Evolutionary conservation across 139 green algal genomes (phyloP), one percentile per base, ranked within the genome.

Genomic region (Protoeuglena noctilucae): DNA sequence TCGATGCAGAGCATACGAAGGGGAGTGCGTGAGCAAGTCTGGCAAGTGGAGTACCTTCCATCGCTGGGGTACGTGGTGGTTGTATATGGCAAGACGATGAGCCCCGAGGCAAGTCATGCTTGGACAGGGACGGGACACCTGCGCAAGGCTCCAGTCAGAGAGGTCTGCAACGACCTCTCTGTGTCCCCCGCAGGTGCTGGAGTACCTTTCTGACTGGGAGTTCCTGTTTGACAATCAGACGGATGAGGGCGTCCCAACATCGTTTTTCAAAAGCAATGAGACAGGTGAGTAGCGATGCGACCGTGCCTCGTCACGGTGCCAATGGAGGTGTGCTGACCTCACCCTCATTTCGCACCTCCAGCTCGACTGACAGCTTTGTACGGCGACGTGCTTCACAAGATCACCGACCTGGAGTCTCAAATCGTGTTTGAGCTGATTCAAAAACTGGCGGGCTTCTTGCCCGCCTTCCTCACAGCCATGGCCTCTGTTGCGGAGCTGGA

Each of bases 311-410:
- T 2, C 19, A 51, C 24, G 18, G 17, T 29, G 18, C 46, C 51
- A 40, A 4, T 65, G 45, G 21, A 6, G 23, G 23, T 58, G 66
- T 51, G 68, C 63, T 1, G 71, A 93, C 68, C 48, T 59, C 53
- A 73, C 53, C 7, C 29, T 76, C 2, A 60, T 48, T 4, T 84
- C 72, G n/a, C n/a, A n/a, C 0, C 48, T 48, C 0, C 59, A 78
- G 61, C 69, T 94, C 1, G 77, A 75, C 58, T 53, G 53, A 3
- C 60, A 67, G 18, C 82, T 72, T 57, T n/a, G n/a, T n/a, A n/a
- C n/a, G 85, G 85, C 0, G 84, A 94, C 54, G 25, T 94, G 56
- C 58, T 80, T 58, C 68, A 85, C 62, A 79, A 71, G 26, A 88
- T 94, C 18, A 65, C 74, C 28, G 85, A 93, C 51, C 60, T 91